These are phyloP conservation scores for Coleophoma eucalyptorum DNA, from an alignment of 2,329 filamentous ascomycete genomes.

Conservation along the genomic window DNA sequence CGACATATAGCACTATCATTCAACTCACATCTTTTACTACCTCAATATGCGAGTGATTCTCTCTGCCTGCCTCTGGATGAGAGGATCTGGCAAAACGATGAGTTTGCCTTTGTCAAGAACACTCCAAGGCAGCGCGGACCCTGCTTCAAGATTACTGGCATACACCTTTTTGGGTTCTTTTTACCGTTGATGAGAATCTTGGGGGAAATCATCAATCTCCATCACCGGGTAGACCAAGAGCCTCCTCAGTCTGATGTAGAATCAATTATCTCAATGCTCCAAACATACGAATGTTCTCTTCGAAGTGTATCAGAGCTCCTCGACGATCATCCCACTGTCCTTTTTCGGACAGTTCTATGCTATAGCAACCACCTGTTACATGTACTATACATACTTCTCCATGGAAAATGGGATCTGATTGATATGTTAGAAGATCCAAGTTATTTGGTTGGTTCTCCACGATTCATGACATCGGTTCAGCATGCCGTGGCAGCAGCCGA, in stretches of 20 bases:
- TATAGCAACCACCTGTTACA: conserved; percentile 44
- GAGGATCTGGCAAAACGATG: conserved; percentile 2
- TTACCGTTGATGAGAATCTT: conserved; percentile 44
- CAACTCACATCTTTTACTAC: conserved; percentile 32
- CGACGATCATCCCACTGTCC: background rate
- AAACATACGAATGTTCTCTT: background rate
- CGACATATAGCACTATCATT: conserved; percentile 6
- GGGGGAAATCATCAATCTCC: conserved; percentile 44
- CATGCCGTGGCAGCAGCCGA: conserved; percentile 43
- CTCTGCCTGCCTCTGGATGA: conserved; percentile 22
- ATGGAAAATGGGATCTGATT: conserved; percentile 46
- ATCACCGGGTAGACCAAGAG: conserved; percentile 40
- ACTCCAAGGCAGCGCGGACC: conserved; percentile 33
- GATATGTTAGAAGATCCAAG: conserved; percentile 44
- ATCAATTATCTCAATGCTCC: background rate
- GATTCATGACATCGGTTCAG: conserved; percentile 40
- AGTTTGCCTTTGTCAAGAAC: conserved; percentile 36
- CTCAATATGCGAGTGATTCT: conserved; percentile 41
- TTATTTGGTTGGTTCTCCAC: conserved; percentile 41
- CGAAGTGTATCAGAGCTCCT: background rate
- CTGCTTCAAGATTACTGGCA: conserved; percentile 33
- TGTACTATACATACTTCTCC: conserved; percentile 42
- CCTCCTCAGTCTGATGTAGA: conserved; percentile 24
- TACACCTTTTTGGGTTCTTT: conserved; percentile 45
- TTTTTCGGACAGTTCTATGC: conserved; percentile 12